Conservation (phyloP, 140 eudicot genomes). For the Ambrosia hybrid region DNA sequence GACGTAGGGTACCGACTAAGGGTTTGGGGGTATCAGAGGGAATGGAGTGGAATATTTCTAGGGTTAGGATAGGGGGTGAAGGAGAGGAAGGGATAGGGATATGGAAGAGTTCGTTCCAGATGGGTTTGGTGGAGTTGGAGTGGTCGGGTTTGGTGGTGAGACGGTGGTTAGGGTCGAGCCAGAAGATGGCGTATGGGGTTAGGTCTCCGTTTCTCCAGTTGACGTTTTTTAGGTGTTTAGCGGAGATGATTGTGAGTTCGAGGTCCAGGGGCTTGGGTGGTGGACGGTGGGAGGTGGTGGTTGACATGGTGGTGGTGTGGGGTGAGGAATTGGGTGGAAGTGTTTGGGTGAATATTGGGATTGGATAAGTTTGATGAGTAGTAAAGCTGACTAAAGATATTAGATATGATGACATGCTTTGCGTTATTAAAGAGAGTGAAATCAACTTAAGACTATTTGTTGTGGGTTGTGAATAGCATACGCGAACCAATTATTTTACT, state of each 20-base stretch:
- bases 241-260: conserved; percentile 84
- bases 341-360: too few relatives aligned
- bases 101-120: conserved; percentile 76
- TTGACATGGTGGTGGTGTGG: conserved; percentile 34
- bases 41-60: conserved; percentile 80
- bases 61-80: conserved; percentile 47
- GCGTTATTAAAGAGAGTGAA: too few relatives aligned
- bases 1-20: conserved; percentile 60
- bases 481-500: too few relatives aligned
- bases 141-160: conserved; percentile 80
- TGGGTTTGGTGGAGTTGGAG: conserved; percentile 69
- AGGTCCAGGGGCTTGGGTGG: conserved; percentile 60
- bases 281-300: conserved; percentile 50
- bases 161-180: conserved; percentile 84
- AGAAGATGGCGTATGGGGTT: conserved; percentile 78
- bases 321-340: too few relatives aligned
- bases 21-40: conserved; percentile 78
- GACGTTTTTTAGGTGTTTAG: conserved; percentile 89
- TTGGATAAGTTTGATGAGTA: too few relatives aligned
- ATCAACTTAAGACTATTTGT: too few relatives aligned
- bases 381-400: too few relatives aligned
- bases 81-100: conserved; percentile 51
- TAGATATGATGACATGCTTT: too few relatives aligned
- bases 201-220: conserved; percentile 86
- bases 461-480: too few relatives aligned